phyloP scores from a whole-genome alignment of 192 early-diverging fungal species.

The Coemansia sp. region DNA sequence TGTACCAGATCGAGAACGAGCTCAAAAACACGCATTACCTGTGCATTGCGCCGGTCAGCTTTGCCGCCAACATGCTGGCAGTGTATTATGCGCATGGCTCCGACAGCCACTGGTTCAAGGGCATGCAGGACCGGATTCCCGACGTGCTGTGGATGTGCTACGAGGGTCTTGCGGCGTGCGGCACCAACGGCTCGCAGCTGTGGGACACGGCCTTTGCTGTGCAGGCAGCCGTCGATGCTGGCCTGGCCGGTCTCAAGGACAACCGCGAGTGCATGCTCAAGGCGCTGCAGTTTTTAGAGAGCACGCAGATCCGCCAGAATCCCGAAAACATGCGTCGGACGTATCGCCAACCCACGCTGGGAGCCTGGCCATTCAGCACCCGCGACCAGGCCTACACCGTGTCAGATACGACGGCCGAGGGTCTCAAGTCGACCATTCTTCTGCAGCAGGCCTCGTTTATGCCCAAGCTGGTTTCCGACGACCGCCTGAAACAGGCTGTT shows the following conservation, averaged over 20 bases:
- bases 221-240: constrained; percentile 80
- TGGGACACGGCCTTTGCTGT: constrained; percentile 92
- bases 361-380: constrained; percentile 97
- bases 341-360: constrained; percentile 80
- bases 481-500: constrained; percentile 80
- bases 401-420: constrained; percentile 93
- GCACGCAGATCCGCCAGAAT: constrained; percentile 77
- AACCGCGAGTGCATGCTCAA: constrained; percentile 67
- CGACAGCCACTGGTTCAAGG: constrained; percentile 73
- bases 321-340: constrained; percentile 62
- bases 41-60: constrained; percentile 95
- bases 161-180: constrained; percentile 91
- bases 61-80: constrained; percentile 88
- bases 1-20: constrained; percentile 83
- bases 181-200: constrained; percentile 95
- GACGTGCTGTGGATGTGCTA: constrained; percentile 93
- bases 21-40: constrained; percentile 85
- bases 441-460: constrained; percentile 65
- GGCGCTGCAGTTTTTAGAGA: constrained; percentile 81
- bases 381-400: constrained; percentile 93
- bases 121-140: constrained; percentile 64
- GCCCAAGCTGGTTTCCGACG: constrained; percentile 60
- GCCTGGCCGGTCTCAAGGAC: constrained; percentile 65
- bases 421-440: constrained; percentile 73
- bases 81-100: constrained; percentile 80